These are phyloP conservation scores for Blastocystis sp. DNA, from an alignment of 352 stramenopile species.

Conservation along the genomic window DNA sequence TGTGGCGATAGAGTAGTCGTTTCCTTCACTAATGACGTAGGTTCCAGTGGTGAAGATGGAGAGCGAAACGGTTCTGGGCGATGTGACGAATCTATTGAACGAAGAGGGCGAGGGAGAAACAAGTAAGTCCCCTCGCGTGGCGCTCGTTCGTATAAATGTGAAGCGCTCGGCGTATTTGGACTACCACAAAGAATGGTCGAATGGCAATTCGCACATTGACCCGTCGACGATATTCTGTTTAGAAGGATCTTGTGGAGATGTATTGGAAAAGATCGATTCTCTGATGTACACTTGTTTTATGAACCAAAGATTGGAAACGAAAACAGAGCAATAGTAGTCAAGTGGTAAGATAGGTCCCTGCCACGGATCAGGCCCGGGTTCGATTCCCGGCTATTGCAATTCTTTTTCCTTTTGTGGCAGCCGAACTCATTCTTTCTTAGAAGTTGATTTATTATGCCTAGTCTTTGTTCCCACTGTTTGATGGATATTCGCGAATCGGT, in stretches of 20 bases:
- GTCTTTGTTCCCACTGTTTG: neutral
- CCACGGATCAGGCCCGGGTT: slow-evolving; percentile 56
- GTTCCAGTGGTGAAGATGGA: slow-evolving; percentile 52
- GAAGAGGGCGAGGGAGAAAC: slow-evolving; percentile 10
- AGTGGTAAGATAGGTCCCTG: slow-evolving; percentile 57
- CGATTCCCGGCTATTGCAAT: slow-evolving; percentile 57
- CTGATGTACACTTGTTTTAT: neutral
- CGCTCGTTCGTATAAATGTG: slow-evolving; percentile 49
- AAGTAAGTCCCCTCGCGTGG: neutral
- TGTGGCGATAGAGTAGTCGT: slow-evolving; percentile 31
- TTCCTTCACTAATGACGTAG: neutral
- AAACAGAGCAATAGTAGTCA: slow-evolving; percentile 54
- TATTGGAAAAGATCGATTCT: slow-evolving; percentile 29
- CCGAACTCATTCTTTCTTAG: neutral
- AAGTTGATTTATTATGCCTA: neutral
- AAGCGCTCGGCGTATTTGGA: slow-evolving; percentile 34
- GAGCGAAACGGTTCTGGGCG: slow-evolving; percentile 44
- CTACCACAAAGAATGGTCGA: slow-evolving; percentile 54
- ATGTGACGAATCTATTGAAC: slow-evolving; percentile 27
- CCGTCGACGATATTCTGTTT: neutral
- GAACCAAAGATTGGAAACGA: neutral
- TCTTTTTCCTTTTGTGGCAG: neutral
- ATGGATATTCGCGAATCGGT: neutral
- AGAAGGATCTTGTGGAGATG: slow-evolving; percentile 1
- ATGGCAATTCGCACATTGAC: slow-evolving; percentile 23